Evolutionary conservation across 805 yeast genomes (phyloP), one percentile per base, ranked within the genome.

Genomic region (Wickerhamomyces bovis): DNA sequence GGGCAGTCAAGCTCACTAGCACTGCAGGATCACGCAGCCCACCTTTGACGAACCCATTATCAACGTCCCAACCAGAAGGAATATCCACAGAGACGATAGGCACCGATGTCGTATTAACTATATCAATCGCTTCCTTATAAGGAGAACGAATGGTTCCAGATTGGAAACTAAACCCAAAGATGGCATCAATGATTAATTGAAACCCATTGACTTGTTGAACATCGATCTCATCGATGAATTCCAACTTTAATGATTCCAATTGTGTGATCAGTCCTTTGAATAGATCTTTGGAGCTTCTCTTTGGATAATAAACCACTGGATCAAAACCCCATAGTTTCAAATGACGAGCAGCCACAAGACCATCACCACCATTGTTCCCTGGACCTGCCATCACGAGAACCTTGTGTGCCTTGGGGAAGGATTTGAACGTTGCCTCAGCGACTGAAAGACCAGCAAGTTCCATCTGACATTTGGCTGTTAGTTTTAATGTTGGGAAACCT

Each of bases 51-150:
- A 94, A 95, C 0, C 99, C 99, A 8, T 74, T 59, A 58, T 94
- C 95, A 11, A 94, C 98, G 60, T 90, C 92, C 99, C 99, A 94
- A 0, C 97, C 96, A 2, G 96, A 85, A 0, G 99, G 99, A 41
- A 92, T 79, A 63, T 94, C 99, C 2, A 94, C 86, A 0, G 95
- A 78, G 0, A 87, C 76, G 2, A 89, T 77, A 1, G 90, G 92
- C 3, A 79, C 58, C 13, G 35, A 70, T 30, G 46, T 44, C 2
- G 58, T 47, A 7, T 69, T 57, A 52, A 85, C 62, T 8, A 69
- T 54, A n/a, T 56, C 57, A 45, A 76, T 68, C 9, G 74, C 76
- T 15, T 53, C 55, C 39, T 76, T 78, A 61, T 85, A 92, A 1
- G 97, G 96, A 31, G 76, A 76, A 46, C 97, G 72, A 43, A 92